Conservation (phyloP, 345 rosid genomes). For the Rubroshorea leprosula region DNA sequence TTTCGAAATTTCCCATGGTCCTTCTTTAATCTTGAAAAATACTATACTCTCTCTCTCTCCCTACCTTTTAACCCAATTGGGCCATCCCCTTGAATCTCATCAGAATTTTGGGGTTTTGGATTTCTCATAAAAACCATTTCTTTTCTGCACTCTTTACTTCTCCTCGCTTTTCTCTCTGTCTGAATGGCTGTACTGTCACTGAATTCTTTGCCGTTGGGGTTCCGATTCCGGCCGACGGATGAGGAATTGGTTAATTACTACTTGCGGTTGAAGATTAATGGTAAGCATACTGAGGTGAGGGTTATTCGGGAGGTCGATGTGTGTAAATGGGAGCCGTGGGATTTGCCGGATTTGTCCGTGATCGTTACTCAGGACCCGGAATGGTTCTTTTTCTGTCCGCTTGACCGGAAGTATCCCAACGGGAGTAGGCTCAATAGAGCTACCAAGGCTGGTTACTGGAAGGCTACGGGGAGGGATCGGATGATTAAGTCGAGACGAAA, state of each 20-base stretch:
- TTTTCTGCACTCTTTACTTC: background rate
- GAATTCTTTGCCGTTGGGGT: constrained; percentile 71
- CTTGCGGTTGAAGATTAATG: constrained; percentile 71
- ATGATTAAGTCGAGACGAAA: constrained; percentile 44
- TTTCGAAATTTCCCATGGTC: background rate
- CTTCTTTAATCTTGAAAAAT: background rate
- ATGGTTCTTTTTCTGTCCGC: constrained; percentile 97
- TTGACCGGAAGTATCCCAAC: constrained; percentile 81
- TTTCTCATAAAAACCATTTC: background rate
- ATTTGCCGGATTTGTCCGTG: constrained; percentile 73
- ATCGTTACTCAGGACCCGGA: constrained; percentile 56
- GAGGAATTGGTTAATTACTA: constrained; percentile 67
- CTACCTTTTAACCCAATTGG: background rate
- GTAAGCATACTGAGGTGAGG: constrained; percentile 41
- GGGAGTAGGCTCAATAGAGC: constrained; percentile 84
- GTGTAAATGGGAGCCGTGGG: constrained; percentile 95
- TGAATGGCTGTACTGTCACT: constrained; percentile 30
- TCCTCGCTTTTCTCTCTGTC: background rate
- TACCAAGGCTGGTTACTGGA: constrained; percentile 80
- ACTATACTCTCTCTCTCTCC: background rate
- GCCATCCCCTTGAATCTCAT: background rate
- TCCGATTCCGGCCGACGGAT: constrained; percentile 88
- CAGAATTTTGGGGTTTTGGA: background rate
- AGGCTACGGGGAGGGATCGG: constrained; percentile 90
- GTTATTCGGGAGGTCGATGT: constrained; percentile 79